Percentiles rank a stretch among this genome's conserved stretches.
Evolutionary conservation across 495 filamentous ascomycete species (phyloP).

Genomic region (Parathielavia hyrcaniae): DNA sequence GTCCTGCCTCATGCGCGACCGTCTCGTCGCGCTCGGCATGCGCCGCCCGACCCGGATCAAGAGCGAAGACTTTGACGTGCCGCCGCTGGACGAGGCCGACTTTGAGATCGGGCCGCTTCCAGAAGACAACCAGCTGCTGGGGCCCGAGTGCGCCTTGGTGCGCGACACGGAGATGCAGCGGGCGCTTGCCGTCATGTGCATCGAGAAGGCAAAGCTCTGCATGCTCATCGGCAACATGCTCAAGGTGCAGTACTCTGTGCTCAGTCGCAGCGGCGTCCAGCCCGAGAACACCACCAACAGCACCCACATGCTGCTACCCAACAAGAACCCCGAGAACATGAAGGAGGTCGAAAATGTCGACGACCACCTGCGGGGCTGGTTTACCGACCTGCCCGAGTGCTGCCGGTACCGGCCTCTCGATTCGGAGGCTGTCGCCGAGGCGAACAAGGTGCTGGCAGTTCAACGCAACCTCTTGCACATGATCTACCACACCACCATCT

Average conservation of each 20-base stretch:
- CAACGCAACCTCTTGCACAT: conserved; percentile 77
- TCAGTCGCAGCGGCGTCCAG: conserved; percentile 67
- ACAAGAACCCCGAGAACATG: conserved; percentile 71
- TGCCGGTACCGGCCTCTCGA: conserved; percentile 54
- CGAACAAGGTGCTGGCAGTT: conserved; percentile 51
- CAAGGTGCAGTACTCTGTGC: conserved; percentile 79
- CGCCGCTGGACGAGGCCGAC: conserved; percentile 75
- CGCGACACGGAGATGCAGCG: conserved; percentile 60
- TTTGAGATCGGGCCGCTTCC: conserved; percentile 69
- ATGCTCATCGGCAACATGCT: conserved; percentile 78
- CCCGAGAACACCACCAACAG: conserved; percentile 65
- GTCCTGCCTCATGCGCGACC: conserved; percentile 88
- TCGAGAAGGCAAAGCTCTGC: conserved; percentile 86
- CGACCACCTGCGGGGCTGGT: conserved; percentile 65
- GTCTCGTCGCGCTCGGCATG: conserved; percentile 83
- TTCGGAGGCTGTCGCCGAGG: conserved; percentile 40
- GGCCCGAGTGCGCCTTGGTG: conserved; percentile 58
- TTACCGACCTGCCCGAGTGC: conserved; percentile 57
- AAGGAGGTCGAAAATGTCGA: conserved; percentile 69
- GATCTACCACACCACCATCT: conserved; percentile 81
- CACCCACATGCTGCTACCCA: conserved; percentile 85
- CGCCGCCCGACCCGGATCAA: conserved; percentile 82
- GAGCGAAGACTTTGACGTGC: conserved; percentile 82
- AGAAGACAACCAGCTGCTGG: conserved; percentile 57
- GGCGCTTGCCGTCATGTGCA: conserved; percentile 76